Evolutionary conservation across 495 filamentous ascomycete genomes (phyloP).

Genomic region (Glonium stellatum): DNA sequence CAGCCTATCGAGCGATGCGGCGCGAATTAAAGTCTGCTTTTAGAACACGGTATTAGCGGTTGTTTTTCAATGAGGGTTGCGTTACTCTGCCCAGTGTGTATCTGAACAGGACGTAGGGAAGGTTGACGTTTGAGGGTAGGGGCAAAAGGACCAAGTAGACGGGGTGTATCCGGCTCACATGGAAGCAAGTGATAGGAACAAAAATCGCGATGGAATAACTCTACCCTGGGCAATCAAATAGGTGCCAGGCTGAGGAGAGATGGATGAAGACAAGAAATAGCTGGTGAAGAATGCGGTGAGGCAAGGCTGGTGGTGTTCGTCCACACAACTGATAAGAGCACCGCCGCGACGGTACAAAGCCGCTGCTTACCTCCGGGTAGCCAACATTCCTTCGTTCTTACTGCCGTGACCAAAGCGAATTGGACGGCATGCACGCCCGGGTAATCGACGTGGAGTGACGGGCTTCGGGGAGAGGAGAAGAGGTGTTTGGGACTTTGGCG

Average conservation of each 20-base stretch:
- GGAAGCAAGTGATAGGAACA: not conserved
- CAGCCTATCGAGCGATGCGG: constrained; percentile 10
- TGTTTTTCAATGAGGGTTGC: not conserved
- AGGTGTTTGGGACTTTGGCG: constrained; percentile 1
- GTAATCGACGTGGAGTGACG: not conserved
- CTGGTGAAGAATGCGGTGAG: not conserved
- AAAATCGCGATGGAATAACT: not conserved
- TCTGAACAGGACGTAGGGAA: not conserved
- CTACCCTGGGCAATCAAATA: not conserved
- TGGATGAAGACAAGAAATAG: not conserved
- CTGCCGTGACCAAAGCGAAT: constrained; percentile 30
- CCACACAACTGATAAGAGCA: constrained; percentile 1
- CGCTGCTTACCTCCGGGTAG: constrained; percentile 6
- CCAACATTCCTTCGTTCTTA: constrained; percentile 6
- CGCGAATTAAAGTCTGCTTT: constrained; percentile 2
- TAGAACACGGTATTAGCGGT: not conserved
- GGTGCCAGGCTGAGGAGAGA: not conserved
- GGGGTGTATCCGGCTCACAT: not conserved
- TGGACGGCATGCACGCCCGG: constrained; percentile 18
- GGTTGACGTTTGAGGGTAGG: not conserved
- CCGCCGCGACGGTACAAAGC: constrained; percentile 1
- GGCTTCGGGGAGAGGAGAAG: not conserved
- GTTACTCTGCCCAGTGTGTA: not conserved
- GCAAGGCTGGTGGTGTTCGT: not conserved
- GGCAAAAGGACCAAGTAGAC: not conserved